A percentile compares a stretch with the other conserved stretches of the same genome.
phyloP scores from a whole-genome alignment of 495 filamentous ascomycete genomes.

The Hypoxylon cercidicola region DNA sequence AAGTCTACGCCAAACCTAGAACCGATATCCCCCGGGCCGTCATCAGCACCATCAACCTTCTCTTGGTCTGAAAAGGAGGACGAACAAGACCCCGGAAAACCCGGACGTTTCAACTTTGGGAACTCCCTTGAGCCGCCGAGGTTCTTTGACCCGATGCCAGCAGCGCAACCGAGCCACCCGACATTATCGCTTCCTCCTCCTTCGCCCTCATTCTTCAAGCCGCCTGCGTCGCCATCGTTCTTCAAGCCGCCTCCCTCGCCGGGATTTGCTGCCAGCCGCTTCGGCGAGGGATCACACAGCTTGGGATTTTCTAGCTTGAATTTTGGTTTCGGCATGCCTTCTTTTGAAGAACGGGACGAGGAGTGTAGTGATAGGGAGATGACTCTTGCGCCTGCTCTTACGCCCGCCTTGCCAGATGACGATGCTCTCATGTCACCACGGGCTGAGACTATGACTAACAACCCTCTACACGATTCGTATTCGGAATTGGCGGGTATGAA shows the following conservation, averaged over 20 bases:
- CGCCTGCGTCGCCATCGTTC: slow-evolving; percentile 42
- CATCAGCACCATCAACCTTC: slow-evolving; percentile 65
- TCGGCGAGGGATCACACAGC: slow-evolving; percentile 38
- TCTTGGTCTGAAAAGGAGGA: slow-evolving; percentile 61
- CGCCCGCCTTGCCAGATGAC: too few relatives aligned
- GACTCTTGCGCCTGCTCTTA: slow-evolving; percentile 41
- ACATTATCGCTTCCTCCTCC: slow-evolving; percentile 39
- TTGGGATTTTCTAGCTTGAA: slow-evolving; percentile 51
- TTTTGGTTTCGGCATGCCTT: slow-evolving; percentile 27
- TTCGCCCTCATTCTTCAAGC: slow-evolving; percentile 46
- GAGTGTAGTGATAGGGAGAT: slow-evolving; percentile 41
- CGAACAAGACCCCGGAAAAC: slow-evolving; percentile 45
- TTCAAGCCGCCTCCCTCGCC: slow-evolving; percentile 46
- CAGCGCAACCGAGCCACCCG: slow-evolving; percentile 19
- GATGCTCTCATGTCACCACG: slow-evolving; percentile 62
- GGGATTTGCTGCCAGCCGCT: slow-evolving; percentile 53
- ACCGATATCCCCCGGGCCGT: slow-evolving; percentile 64
- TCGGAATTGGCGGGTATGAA: slow-evolving; percentile 53
- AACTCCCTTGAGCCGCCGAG: slow-evolving; percentile 41
- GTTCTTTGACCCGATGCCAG: slow-evolving; percentile 47
- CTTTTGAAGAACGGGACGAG: slow-evolving; percentile 34
- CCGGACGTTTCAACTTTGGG: slow-evolving; percentile 53
- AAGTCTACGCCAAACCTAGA: slow-evolving; percentile 57
- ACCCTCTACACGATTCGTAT: slow-evolving; percentile 58
- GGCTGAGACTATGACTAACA: slow-evolving; percentile 63